A percentile compares a stretch with the other conserved stretches of the same genome.
Conservation (phyloP, 1,284 basidiomycete species). For the Mycena sp. region DNA sequence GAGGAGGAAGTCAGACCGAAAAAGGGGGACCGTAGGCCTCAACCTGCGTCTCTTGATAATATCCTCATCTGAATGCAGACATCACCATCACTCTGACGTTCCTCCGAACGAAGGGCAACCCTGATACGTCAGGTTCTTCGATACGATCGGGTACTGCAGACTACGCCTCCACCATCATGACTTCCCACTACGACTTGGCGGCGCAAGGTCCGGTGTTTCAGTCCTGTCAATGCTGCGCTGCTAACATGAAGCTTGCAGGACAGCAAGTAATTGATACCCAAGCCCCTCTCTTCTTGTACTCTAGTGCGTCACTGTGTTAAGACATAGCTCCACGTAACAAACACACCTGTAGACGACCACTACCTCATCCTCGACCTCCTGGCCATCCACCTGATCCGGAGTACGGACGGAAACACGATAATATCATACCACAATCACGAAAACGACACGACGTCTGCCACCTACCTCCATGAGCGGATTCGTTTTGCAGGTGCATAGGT, state of each 20-base stretch:
- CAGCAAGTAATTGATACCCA: conserved; percentile 60
- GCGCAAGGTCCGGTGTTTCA: background rate
- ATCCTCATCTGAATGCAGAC: conserved; percentile 38
- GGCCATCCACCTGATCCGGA: conserved; percentile 54
- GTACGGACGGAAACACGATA: conserved; percentile 49
- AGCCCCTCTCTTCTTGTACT: conserved; percentile 54
- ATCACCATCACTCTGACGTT: conserved; percentile 61
- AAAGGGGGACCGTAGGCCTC: conserved; percentile 52
- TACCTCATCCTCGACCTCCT: conserved; percentile 46
- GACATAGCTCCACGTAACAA: no score
- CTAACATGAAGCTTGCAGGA: conserved; percentile 24
- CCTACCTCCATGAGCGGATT: conserved; percentile 48
- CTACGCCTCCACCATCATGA: conserved; percentile 15
- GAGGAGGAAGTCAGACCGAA: conserved; percentile 48
- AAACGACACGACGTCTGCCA: conserved; percentile 43
- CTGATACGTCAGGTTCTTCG: conserved; percentile 22
- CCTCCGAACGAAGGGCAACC: conserved; percentile 44
- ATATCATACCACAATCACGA: conserved; percentile 50
- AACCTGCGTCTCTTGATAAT: background rate
- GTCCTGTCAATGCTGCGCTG: background rate
- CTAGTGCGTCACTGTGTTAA: conserved; percentile 42
- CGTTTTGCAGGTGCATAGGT: conserved; percentile 47
- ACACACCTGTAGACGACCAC: conserved; percentile 27
- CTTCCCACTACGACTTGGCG: background rate
- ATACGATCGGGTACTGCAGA: background rate